Conservation (phyloP, 768 basidiomycete species). For the Rhizopogon rudus region DNA sequence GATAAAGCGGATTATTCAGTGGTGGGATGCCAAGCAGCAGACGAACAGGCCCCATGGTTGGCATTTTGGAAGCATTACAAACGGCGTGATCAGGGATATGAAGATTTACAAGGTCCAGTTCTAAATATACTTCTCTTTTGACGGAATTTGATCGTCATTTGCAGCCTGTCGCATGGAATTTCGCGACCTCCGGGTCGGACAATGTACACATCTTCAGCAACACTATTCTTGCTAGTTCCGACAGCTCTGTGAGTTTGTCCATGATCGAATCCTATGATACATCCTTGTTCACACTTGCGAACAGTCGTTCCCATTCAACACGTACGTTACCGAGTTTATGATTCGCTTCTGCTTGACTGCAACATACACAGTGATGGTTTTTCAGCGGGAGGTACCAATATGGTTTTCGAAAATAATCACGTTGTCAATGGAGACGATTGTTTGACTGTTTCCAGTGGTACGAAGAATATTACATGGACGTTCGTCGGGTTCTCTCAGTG, state of each 20-base stretch:
- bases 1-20: conserved; percentile 27
- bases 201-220: conserved; percentile 53
- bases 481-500: conserved; percentile 8
- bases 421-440: conserved; percentile 62
- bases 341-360: not conserved
- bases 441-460: conserved; percentile 51
- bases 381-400: conserved; percentile 50
- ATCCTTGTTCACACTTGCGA: not conserved
- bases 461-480: conserved; percentile 50
- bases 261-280: not conserved
- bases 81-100: conserved; percentile 52
- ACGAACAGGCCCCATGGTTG: conserved; percentile 52
- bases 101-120: conserved; percentile 46
- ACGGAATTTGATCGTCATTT: not conserved
- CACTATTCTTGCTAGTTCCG: conserved; percentile 47
- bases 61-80: conserved; percentile 47
- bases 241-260: conserved; percentile 20
- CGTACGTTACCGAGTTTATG: conserved; percentile 31
- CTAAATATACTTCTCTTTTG: not conserved
- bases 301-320: conserved; percentile 58
- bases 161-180: conserved; percentile 57
- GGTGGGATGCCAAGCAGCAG: conserved; percentile 54
- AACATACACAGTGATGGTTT: conserved; percentile 30
- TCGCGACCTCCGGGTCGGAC: conserved; percentile 43
- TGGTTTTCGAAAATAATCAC: conserved; percentile 55